Percentiles rank a stretch among this genome's conserved stretches.
Evolutionary conservation across 495 filamentous ascomycete species (phyloP).

Genomic region (Hypoxylon fuscum): DNA sequence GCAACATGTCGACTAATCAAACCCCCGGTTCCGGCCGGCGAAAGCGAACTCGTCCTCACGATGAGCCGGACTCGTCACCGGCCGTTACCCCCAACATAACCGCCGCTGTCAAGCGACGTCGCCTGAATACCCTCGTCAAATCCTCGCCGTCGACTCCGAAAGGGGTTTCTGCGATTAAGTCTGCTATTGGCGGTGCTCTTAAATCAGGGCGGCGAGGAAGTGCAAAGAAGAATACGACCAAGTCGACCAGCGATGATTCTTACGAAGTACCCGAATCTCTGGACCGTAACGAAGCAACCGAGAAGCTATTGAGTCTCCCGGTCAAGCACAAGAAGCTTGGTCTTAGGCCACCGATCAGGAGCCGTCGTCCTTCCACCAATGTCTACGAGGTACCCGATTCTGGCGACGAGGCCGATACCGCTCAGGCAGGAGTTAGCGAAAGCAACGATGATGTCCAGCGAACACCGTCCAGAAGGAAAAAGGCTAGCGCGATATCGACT

Average conservation of each 20-base stretch:
- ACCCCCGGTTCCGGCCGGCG: constrained; percentile 36
- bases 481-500: constrained; percentile 6
- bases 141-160: constrained; percentile 36
- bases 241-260: constrained; percentile 9
- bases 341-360: constrained; percentile 3
- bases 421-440: not conserved
- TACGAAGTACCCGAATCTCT: constrained; percentile 44
- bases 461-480: constrained; percentile 24
- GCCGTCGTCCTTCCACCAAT: constrained; percentile 25
- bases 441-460: constrained; percentile 15
- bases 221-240: constrained; percentile 9
- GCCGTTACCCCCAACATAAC: constrained; percentile 29
- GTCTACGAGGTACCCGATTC: constrained; percentile 56
- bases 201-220: constrained; percentile 10
- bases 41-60: constrained; percentile 40
- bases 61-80: constrained; percentile 34
- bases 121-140: constrained; percentile 34
- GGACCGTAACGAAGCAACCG: constrained; percentile 20
- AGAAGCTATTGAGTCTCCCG: constrained; percentile 24
- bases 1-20: constrained; percentile 33
- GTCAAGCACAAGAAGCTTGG: constrained; percentile 37
- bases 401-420: constrained; percentile 40
- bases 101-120: constrained; percentile 45
- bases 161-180: constrained; percentile 36
- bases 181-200: constrained; percentile 34